phyloP scores from a whole-genome alignment of 2,329 filamentous ascomycete genomes.

The Lachnellula hyalina region DNA sequence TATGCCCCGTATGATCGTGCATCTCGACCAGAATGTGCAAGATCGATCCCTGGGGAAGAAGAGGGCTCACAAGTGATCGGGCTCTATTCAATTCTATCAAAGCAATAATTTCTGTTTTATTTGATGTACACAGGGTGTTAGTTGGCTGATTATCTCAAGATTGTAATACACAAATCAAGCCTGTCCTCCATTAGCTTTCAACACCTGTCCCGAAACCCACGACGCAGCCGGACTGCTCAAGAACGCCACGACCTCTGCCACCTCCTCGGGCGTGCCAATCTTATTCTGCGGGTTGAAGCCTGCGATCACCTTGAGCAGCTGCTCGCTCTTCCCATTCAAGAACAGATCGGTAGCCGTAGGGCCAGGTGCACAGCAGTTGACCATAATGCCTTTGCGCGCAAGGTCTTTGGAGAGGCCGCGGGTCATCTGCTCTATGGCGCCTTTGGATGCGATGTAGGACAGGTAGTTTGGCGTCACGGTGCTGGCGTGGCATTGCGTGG shows the following conservation, averaged over 20 bases:
- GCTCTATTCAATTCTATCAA: too few relatives aligned
- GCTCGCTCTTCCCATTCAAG: constrained; percentile 36
- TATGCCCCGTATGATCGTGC: too few relatives aligned
- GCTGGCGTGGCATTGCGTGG: constrained; percentile 34
- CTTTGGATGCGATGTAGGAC: constrained; percentile 45
- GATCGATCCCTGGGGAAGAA: too few relatives aligned
- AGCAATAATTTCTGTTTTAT: too few relatives aligned
- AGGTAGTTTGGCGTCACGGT: constrained; percentile 39
- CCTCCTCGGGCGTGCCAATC: constrained; percentile 43
- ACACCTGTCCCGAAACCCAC: constrained; percentile 26
- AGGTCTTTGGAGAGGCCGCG: constrained; percentile 47
- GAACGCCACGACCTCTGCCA: constrained; percentile 41
- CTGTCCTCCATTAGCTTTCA: constrained; percentile 27
- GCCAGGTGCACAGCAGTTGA: constrained; percentile 48
- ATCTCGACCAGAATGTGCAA: too few relatives aligned
- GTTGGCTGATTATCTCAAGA: too few relatives aligned
- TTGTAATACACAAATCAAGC: constrained; percentile 15
- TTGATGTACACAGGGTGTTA: too few relatives aligned
- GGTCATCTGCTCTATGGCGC: constrained; percentile 49
- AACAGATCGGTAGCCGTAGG: constrained; percentile 49
- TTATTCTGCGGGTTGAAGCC: constrained; percentile 38
- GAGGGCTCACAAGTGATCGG: too few relatives aligned
- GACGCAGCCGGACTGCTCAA: constrained; percentile 23
- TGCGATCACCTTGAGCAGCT: constrained; percentile 37
- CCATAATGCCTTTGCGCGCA: constrained; percentile 40